A percentile compares a stretch with the other conserved stretches of the same genome.
These are phyloP conservation scores for Haplosporangium sp. DNA, from an alignment of 371 early-diverging fungal genomes.

Conservation along the genomic window DNA sequence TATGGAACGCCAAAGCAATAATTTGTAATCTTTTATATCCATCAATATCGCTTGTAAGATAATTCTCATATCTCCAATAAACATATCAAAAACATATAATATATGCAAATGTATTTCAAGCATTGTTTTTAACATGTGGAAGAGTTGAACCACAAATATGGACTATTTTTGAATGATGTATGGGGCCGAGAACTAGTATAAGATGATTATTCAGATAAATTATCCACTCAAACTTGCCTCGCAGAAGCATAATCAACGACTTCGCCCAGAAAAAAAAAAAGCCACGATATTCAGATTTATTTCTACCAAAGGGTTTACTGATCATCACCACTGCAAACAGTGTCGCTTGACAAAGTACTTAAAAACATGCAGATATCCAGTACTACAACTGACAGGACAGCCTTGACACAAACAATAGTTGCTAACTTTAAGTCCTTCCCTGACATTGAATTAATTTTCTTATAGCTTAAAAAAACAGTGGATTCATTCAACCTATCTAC, in stretches of 20 bases:
- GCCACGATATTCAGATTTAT: neutral
- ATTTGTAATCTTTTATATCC: neutral
- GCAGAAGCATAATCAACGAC: neutral
- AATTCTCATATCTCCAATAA: neutral
- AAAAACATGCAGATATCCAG: too few species aligned
- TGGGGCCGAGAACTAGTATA: neutral
- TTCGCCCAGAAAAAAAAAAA: neutral
- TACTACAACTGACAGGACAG: too few species aligned
- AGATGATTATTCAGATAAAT: too few species aligned
- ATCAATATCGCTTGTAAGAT: neutral
- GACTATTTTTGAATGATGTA: too few species aligned
- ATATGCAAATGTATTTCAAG: too few species aligned
- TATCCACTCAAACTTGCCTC: neutral
- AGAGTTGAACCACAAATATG: too few species aligned
- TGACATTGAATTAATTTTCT: too few species aligned
- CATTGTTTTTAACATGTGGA: too few species aligned
- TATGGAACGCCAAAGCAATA: neutral
- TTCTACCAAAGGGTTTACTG: neutral
- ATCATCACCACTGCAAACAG: neutral
- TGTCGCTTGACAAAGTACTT: too few species aligned
- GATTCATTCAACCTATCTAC: neutral
- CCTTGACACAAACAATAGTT: too few species aligned
- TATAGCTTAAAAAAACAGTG: too few species aligned
- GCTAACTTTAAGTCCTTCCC: too few species aligned
- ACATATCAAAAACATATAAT: neutral